These are phyloP conservation scores for Nasturtium officinale DNA, from an alignment of 345 rosid species.

Conservation along the genomic window DNA sequence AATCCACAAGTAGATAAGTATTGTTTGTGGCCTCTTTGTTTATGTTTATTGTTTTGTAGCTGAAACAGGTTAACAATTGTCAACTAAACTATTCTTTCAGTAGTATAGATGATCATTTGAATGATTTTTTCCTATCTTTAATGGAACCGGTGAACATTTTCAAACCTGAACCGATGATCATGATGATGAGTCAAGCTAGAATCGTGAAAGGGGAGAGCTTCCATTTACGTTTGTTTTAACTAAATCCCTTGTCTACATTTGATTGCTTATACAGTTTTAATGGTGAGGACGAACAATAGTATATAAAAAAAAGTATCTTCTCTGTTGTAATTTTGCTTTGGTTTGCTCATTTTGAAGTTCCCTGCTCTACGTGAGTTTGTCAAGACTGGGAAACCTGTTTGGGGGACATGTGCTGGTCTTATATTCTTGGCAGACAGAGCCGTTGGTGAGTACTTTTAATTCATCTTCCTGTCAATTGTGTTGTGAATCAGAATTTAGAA, in stretches of 20 bases:
- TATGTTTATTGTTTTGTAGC: neutral
- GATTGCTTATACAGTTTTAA: neutral
- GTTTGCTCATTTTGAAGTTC: slow-evolving; percentile 54
- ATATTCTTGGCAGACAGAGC: slow-evolving; percentile 90
- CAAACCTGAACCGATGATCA: neutral
- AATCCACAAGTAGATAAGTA: neutral
- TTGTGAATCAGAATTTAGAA: neutral
- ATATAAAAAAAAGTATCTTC: neutral
- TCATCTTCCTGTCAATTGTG: neutral
- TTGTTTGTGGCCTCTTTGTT: slow-evolving; percentile 24
- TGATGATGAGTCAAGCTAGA: neutral
- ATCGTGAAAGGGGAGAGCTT: neutral
- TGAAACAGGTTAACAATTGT: neutral
- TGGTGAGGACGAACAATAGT: neutral
- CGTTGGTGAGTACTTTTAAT: slow-evolving; percentile 55
- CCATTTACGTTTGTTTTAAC: slow-evolving; percentile 3
- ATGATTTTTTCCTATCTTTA: neutral
- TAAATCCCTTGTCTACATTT: neutral
- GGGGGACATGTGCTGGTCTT: slow-evolving; percentile 99
- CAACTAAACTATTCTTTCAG: neutral
- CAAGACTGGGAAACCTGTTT: slow-evolving; percentile 84
- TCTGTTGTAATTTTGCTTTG: slow-evolving; percentile 24
- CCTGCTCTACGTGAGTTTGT: slow-evolving; percentile 93
- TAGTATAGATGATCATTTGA: neutral
- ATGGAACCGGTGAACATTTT: neutral